Percentiles rank a stretch among this genome's conserved stretches.
phyloP scores from a whole-genome alignment of 495 filamentous ascomycete genomes.

The Monascus purpureus region DNA sequence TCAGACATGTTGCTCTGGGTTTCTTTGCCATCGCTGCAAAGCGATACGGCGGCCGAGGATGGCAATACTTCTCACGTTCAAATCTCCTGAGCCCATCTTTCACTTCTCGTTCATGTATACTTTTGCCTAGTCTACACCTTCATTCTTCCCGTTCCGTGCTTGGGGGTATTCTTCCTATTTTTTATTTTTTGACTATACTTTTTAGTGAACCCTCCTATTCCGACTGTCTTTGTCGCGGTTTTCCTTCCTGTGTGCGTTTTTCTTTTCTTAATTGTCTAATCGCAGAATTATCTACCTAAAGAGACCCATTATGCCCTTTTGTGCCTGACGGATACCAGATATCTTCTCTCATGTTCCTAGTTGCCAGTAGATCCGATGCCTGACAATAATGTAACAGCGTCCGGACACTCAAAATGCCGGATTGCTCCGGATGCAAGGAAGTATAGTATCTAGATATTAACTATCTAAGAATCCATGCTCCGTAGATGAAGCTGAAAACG shows the following conservation, averaged over 20 bases:
- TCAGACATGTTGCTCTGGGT: constrained; percentile 8
- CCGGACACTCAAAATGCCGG: no score
- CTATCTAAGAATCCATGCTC: no score
- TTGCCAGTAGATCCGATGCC: no score
- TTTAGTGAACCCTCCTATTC: constrained; percentile 15
- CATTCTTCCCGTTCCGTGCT: constrained; percentile 18
- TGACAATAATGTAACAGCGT: neutral
- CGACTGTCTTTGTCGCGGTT: constrained; percentile 10
- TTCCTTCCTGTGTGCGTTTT: constrained; percentile 9
- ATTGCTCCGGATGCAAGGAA: no score
- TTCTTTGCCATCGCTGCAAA: constrained; percentile 11
- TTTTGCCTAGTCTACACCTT: constrained; percentile 37
- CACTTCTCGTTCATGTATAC: constrained; percentile 39
- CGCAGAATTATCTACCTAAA: neutral
- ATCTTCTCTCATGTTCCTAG: no score
- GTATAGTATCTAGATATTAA: no score
- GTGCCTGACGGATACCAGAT: neutral
- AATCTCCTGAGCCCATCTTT: constrained; percentile 23
- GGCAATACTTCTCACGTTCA: constrained; percentile 3
- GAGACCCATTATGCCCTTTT: neutral
- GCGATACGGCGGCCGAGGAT: constrained; percentile 11
- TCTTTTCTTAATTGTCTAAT: constrained; percentile 2
- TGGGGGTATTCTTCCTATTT: constrained; percentile 12
- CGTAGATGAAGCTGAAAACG: no score
- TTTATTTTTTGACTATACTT: constrained; percentile 14